phyloP scores from a whole-genome alignment of 352 stramenopile genomes.

The Globisporangium spiculum region DNA sequence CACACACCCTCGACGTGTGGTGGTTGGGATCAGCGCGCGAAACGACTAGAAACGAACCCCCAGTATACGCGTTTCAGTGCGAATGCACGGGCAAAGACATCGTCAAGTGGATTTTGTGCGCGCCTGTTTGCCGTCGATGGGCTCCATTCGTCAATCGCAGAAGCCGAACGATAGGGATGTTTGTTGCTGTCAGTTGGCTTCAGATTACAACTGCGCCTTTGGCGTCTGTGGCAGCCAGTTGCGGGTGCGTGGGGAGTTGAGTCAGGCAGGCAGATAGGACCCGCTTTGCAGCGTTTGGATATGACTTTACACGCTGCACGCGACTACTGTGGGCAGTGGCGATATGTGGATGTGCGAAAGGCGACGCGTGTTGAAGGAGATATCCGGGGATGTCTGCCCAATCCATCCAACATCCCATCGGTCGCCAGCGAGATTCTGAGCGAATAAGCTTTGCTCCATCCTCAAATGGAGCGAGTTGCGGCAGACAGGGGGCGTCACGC shows the following conservation, averaged over 20 bases:
- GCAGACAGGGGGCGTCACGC: slow-evolving; percentile 4
- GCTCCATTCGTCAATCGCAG: neutral
- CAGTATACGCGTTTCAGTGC: neutral
- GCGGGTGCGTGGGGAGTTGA: neutral
- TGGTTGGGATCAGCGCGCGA: neutral
- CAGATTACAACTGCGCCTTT: neutral
- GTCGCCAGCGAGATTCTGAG: neutral
- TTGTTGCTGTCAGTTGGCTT: neutral
- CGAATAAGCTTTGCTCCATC: neutral
- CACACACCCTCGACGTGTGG: neutral
- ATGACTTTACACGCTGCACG: neutral
- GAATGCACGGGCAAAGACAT: neutral
- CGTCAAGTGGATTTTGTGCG: slow-evolving; percentile 7
- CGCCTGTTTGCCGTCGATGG: neutral
- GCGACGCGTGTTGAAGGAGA: neutral
- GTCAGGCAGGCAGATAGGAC: neutral
- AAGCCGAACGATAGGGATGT: neutral
- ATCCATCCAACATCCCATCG: neutral
- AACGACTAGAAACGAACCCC: slow-evolving; percentile 11
- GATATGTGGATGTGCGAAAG: slow-evolving; percentile 9
- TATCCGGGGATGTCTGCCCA: neutral
- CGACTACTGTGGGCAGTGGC: slow-evolving; percentile 2
- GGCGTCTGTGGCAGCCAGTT: slow-evolving; percentile 9
- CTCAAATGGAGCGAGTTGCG: slow-evolving; percentile 2
- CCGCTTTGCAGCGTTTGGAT: neutral